A percentile compares a stretch with the other conserved stretches of the same genome.
Conservation (phyloP, 305 asterid genomes). For the Fraxinus angustifolia region DNA sequence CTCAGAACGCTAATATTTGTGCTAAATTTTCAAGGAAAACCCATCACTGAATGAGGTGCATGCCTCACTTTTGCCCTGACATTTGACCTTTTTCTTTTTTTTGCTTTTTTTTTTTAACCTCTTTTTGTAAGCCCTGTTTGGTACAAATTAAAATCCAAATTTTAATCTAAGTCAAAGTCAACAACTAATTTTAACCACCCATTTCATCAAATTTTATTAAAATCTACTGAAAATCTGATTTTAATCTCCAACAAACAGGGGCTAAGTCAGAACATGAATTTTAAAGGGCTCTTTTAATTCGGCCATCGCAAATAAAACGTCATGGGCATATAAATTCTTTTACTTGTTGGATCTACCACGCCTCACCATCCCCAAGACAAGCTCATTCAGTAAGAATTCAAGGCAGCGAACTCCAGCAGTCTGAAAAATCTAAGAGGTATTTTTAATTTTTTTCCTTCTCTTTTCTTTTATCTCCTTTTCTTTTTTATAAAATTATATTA, state of each 20-base stretch:
- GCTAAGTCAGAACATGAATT: background rate
- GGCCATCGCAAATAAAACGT: background rate
- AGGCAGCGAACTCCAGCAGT: background rate
- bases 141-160: background rate
- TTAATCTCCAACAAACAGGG: background rate
- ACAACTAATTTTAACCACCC: background rate
- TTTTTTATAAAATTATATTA: background rate
- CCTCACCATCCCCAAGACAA: background rate
- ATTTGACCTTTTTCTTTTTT: background rate
- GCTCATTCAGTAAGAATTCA: background rate
- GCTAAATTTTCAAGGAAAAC: background rate
- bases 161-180: background rate
- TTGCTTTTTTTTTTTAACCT: background rate
- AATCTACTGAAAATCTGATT: background rate
- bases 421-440: background rate
- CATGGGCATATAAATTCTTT: background rate
- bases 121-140: background rate
- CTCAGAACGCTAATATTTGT: background rate
- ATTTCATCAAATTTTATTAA: background rate
- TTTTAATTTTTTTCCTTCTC: background rate
- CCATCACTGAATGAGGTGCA: background rate
- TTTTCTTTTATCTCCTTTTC: background rate
- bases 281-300: background rate
- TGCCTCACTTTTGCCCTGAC: background rate
- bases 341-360: background rate